A percentile compares a stretch with the other conserved stretches of the same genome.
Conservation (phyloP, 2,329 filamentous ascomycete genomes). For the Colletotrichum filicis region DNA sequence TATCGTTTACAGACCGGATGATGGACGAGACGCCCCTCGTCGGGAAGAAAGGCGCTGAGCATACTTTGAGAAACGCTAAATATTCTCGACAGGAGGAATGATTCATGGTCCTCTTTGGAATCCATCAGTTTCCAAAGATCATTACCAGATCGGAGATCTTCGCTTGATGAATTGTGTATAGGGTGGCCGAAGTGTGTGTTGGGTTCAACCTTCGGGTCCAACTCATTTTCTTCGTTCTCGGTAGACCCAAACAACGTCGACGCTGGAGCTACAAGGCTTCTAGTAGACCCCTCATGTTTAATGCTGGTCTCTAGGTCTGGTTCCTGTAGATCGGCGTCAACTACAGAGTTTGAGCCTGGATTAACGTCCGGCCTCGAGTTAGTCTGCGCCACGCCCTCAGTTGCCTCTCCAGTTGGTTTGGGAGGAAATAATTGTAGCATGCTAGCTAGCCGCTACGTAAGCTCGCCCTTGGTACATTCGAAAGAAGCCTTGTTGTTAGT, state of each 20-base stretch:
- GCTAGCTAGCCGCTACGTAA: background rate
- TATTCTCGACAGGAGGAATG: background rate
- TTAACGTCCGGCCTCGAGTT: no score
- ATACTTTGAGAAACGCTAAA: background rate
- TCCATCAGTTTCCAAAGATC: background rate
- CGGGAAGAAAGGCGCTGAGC: conserved; percentile 5
- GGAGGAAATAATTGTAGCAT: background rate
- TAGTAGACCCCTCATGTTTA: background rate
- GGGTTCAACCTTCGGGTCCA: background rate
- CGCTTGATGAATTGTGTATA: background rate
- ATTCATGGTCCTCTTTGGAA: background rate
- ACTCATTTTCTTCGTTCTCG: background rate
- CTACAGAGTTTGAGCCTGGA: background rate
- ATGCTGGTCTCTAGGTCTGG: background rate
- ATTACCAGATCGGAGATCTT: background rate
- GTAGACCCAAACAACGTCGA: background rate
- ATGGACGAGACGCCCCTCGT: background rate
- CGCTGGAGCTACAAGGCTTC: background rate
- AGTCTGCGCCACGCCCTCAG: background rate
- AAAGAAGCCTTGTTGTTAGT: no score
- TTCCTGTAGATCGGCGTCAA: background rate
- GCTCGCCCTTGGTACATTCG: background rate
- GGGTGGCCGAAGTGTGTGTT: no score
- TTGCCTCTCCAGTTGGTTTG: background rate
- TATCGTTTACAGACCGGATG: conserved; percentile 33